phyloP scores from a whole-genome alignment of 1,284 basidiomycete genomes.

The Cutaneotrichosporon cavernicola region DNA sequence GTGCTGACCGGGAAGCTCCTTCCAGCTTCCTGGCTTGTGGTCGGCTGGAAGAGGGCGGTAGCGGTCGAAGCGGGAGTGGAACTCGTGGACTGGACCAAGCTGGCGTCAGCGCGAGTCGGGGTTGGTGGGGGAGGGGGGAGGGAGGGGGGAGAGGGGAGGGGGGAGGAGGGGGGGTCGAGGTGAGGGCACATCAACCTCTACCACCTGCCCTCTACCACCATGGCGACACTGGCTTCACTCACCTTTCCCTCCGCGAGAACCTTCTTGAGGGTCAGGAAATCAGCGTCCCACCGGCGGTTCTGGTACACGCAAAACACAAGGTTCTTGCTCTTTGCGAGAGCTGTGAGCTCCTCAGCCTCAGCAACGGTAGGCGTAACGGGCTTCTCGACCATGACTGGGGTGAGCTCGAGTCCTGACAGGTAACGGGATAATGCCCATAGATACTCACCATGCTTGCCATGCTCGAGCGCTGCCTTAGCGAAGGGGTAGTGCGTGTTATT shows the following conservation, averaged over 20 bases:
- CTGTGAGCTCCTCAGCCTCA: conserved; percentile 67
- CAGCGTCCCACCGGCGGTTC: conserved; percentile 60
- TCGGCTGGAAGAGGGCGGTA: conserved; percentile 60
- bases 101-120: conserved; percentile 16
- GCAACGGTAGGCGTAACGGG: conserved; percentile 68
- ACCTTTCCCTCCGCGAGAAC: conserved; percentile 60
- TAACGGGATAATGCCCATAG: too few species aligned
- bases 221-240: conserved; percentile 51
- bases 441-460: conserved; percentile 70
- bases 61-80: conserved; percentile 64
- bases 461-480: conserved; percentile 59
- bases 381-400: conserved; percentile 69
- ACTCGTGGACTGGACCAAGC: conserved; percentile 41
- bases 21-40: conserved; percentile 59
- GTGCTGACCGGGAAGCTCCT: conserved; percentile 52
- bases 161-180: not conserved
- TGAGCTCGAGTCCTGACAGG: not conserved
- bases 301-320: conserved; percentile 71
- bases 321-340: conserved; percentile 64
- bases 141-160: not conserved
- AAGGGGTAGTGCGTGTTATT: conserved; percentile 73
- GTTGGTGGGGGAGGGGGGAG: not conserved
- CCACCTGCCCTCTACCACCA: too few species aligned
- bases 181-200: too few species aligned
- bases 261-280: conserved; percentile 71